These are phyloP conservation scores for Closterium sp. DNA, from an alignment of 139 green algal species.

Conservation along the genomic window DNA sequence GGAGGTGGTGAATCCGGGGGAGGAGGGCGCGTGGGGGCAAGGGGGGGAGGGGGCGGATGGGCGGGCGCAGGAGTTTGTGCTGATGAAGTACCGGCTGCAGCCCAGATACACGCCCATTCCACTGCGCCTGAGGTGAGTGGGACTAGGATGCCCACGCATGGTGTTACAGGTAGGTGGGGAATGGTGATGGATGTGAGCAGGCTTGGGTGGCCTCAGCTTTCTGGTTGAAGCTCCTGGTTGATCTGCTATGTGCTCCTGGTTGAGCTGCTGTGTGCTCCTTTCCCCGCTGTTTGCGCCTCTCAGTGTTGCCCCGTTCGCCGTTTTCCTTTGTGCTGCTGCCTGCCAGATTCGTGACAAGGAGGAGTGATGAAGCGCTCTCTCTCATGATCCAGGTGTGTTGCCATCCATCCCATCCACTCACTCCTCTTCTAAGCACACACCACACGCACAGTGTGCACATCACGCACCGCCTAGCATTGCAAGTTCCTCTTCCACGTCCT, in stretches of 20 bases:
- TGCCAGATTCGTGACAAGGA: slow-evolving; percentile 18
- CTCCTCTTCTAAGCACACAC: too few relatives aligned
- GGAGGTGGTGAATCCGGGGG: background rate
- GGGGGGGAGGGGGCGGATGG: background rate
- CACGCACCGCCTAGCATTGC: background rate
- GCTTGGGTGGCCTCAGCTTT: too few relatives aligned
- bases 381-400: slow-evolving; percentile 33
- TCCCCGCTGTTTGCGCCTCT: background rate
- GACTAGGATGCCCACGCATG: background rate
- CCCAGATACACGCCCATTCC: slow-evolving; percentile 34
- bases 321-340: background rate
- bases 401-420: too few relatives aligned
- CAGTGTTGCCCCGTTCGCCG: background rate
- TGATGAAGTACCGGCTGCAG: slow-evolving; percentile 34
- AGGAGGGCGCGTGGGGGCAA: background rate
- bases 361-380: slow-evolving; percentile 27
- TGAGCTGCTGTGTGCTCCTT: background rate
- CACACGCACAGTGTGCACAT: too few relatives aligned
- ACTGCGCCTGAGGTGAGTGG: slow-evolving; percentile 17
- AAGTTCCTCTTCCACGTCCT: background rate
- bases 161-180: background rate
- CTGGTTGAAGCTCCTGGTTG: too few relatives aligned
- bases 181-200: too few relatives aligned
- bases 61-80: slow-evolving; percentile 11
- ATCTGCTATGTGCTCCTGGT: too few relatives aligned